A percentile compares a stretch with the other conserved stretches of the same genome.
phyloP scores from a whole-genome alignment of 2,329 filamentous ascomycete genomes.

The Xylaria sp. region DNA sequence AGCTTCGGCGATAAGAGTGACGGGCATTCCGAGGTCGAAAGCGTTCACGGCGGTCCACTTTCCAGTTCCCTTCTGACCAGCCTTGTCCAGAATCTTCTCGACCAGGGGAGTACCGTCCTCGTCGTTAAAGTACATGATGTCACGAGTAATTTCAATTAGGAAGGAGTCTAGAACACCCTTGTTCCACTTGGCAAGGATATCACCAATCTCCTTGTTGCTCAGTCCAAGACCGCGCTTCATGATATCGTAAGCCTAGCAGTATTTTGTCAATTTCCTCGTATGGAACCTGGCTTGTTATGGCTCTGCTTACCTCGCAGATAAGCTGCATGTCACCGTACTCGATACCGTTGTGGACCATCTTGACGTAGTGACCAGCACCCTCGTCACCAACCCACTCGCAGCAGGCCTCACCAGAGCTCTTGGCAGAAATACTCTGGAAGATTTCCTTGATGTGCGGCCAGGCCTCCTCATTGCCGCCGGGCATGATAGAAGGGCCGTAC shows the following conservation, averaged over 20 bases:
- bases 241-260: conserved; percentile 90
- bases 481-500: conserved; percentile 97
- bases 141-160: conserved; percentile 98
- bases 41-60: conserved; percentile 99
- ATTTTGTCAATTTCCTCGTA: conserved; percentile 19
- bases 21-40: conserved; percentile 97
- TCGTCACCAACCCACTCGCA: conserved; percentile 99
- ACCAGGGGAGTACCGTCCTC: conserved; percentile 90
- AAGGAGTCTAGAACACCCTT: conserved; percentile 98
- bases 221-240: conserved; percentile 97
- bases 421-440: conserved; percentile 97
- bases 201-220: conserved; percentile 92
- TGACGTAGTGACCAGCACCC: conserved; percentile 99
- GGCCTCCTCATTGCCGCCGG: conserved; percentile 96
- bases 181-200: conserved; percentile 96
- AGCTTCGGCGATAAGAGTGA: conserved; percentile 96
- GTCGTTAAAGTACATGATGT: conserved; percentile 98
- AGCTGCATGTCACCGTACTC: conserved; percentile 99
- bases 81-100: conserved; percentile 99
- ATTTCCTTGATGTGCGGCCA: conserved; percentile 99
- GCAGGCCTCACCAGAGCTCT: conserved; percentile 96
- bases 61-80: conserved; percentile 98
- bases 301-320: conserved; percentile 87
- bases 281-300: not conserved
- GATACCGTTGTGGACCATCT: conserved; percentile 99